A percentile compares a stretch with the other conserved stretches of the same genome.
These are phyloP conservation scores for Anthoceros angustus DNA, from an alignment of 225 moss, liverwort and hornwort species.

Conservation along the genomic window DNA sequence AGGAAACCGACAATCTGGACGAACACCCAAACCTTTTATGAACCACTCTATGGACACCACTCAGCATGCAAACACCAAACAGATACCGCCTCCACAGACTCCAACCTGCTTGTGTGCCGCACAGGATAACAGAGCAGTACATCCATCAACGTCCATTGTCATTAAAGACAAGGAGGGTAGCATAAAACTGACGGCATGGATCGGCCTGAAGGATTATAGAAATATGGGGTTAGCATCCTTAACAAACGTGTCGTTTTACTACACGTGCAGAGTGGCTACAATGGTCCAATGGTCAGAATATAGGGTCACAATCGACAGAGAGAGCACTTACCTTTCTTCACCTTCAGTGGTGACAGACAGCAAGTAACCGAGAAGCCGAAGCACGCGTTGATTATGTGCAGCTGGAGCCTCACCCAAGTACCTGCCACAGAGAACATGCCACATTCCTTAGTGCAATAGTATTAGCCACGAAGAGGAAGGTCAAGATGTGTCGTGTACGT, in stretches of 20 bases:
- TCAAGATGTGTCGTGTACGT: too few relatives aligned
- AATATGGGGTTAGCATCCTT: neutral
- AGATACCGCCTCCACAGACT: neutral
- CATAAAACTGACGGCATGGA: slow-evolving; percentile 68
- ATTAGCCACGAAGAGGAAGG: neutral
- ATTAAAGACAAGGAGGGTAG: slow-evolving; percentile 71
- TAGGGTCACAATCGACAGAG: neutral
- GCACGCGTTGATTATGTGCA: slow-evolving; percentile 51
- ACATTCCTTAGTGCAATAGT: neutral
- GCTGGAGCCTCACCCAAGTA: slow-evolving; percentile 79
- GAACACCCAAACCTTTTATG: neutral
- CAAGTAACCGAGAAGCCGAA: slow-evolving; percentile 43
- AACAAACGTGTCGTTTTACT: neutral
- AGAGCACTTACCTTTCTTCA: slow-evolving; percentile 40
- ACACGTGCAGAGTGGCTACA: neutral
- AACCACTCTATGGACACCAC: slow-evolving; percentile 4
- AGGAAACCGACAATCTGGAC: slow-evolving; percentile 52
- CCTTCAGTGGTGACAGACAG: slow-evolving; percentile 52
- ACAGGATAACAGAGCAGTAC: slow-evolving; percentile 43
- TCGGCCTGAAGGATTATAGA: slow-evolving; percentile 31
- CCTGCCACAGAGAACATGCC: slow-evolving; percentile 16
- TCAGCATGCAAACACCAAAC: neutral
- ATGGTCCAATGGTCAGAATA: neutral
- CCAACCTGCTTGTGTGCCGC: slow-evolving; percentile 62
- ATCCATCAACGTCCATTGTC: slow-evolving; percentile 65